phyloP scores from a whole-genome alignment of 1,284 basidiomycete species.

The Xanthoconium separans region DNA sequence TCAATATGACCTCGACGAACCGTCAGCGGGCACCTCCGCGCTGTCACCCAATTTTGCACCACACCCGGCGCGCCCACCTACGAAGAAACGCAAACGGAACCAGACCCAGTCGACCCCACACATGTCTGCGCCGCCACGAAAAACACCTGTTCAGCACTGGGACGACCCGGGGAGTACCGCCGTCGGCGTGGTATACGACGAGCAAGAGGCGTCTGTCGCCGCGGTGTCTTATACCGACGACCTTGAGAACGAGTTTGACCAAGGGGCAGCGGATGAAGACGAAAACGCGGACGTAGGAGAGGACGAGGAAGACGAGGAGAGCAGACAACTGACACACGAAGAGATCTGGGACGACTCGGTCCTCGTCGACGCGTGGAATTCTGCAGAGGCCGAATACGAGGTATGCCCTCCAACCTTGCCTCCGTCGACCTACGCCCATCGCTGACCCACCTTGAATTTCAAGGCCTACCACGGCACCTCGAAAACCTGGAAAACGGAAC shows the following conservation, averaged over 20 bases:
- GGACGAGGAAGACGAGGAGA: slow-evolving; percentile 39
- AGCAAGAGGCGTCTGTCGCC: slow-evolving; percentile 8
- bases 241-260: slow-evolving; percentile 7
- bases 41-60: neutral
- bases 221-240: slow-evolving; percentile 3
- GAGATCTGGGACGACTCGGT: slow-evolving; percentile 85
- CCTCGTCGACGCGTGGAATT: slow-evolving; percentile 77
- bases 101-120: slow-evolving; percentile 13
- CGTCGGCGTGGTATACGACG: slow-evolving; percentile 35
- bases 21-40: slow-evolving; percentile 1
- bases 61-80: slow-evolving; percentile 24
- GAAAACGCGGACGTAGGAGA: slow-evolving; percentile 27
- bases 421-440: neutral
- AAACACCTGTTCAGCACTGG: slow-evolving; percentile 39
- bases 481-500: slow-evolving; percentile 69
- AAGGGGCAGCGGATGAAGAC: slow-evolving; percentile 8
- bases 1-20: slow-evolving; percentile 46
- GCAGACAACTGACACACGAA: slow-evolving; percentile 60
- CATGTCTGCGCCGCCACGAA: slow-evolving; percentile 13
- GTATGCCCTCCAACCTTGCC: slow-evolving; percentile 28
- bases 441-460: neutral
- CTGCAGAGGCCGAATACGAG: slow-evolving; percentile 76
- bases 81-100: slow-evolving; percentile 52
- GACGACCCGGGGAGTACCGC: slow-evolving; percentile 41
- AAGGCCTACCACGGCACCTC: slow-evolving; percentile 67